phyloP scores from a whole-genome alignment of 192 early-diverging fungal species.

The Coemansia javaensis region DNA sequence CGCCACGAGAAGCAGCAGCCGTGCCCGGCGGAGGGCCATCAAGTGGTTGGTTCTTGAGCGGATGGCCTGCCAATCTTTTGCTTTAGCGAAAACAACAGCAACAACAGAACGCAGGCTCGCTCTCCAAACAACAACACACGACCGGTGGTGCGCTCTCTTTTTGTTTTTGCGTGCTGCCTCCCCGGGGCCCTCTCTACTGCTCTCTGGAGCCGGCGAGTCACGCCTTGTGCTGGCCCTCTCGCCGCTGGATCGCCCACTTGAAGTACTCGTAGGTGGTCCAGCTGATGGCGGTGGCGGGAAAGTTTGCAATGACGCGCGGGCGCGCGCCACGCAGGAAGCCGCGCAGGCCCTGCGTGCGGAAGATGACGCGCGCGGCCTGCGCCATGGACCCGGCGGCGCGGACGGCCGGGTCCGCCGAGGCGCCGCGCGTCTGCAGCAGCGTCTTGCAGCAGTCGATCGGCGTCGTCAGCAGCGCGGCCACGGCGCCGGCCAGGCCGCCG shows the following conservation, averaged over 20 bases:
- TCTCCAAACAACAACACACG: no score
- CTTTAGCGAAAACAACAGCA: no score
- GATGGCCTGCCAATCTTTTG: no score
- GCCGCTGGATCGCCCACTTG: slow-evolving; percentile 62
- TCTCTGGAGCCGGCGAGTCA: no score
- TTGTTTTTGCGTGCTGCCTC: no score
- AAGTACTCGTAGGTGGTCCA: slow-evolving; percentile 92
- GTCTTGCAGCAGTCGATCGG: slow-evolving; percentile 97
- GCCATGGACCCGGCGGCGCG: slow-evolving; percentile 65
- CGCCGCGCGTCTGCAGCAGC: slow-evolving; percentile 86
- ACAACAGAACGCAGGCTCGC: no score
- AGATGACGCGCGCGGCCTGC: slow-evolving; percentile 71
- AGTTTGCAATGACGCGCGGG: slow-evolving; percentile 82
- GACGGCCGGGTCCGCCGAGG: slow-evolving; percentile 65
- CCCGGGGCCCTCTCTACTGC: no score
- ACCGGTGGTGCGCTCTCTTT: no score
- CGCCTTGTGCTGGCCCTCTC: slow-evolving; percentile 1
- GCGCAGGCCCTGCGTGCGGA: slow-evolving; percentile 61
- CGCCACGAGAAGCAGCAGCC: no score
- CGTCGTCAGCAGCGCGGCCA: slow-evolving; percentile 83
- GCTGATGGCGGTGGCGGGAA: slow-evolving; percentile 90
- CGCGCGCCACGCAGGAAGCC: slow-evolving; percentile 78
- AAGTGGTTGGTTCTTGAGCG: no score
- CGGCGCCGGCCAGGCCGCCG: slow-evolving; percentile 83
- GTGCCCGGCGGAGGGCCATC: no score